Evolutionary conservation across 2,329 filamentous ascomycete species (phyloP), one percentile per base, ranked within the genome.

Genomic region (Xylaria sp.): DNA sequence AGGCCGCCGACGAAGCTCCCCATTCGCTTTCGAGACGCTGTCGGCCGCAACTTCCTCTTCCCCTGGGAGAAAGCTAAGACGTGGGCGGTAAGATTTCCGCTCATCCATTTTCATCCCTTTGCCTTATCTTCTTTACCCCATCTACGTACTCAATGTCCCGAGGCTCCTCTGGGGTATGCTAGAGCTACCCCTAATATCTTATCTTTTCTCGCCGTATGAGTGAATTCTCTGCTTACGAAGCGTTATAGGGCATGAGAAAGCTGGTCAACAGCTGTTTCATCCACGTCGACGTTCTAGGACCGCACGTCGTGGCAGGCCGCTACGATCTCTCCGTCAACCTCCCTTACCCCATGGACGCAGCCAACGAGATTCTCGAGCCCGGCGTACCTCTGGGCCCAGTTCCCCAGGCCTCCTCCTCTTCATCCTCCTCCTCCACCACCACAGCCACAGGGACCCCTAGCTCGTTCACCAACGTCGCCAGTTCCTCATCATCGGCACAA

Each of bases 1-100:
- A 53, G 70, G 23, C 70, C 70, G 11, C 71, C 70, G 9, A 65
- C 62, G 28, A 73, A 74, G 67, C 80, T 86, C 52, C 86, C 86
- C 7, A 84, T 90, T 71, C 85, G 85, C 64, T 89, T 88, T 74
- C 87, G 87, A 70, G 88, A 90, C 75, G 87, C 86, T 1, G 81
- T 90, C 37, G 86, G 86, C 28, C 79, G 87, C 62, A 88, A 87
- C 70, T 90, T 87, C 73, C 84, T 83, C 69, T 89, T 90, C 67
- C 87, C 87, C 5, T 90, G 85, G 77, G 82, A 88, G 65, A 75
- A 88, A 50, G 89, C 86, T 72, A 86, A 84, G 71, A 88, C 84
- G 2, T 89, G 86, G 86, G 78, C 81, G 77, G 85, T 87, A 79
- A 74, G 78, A 63, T 0, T 17, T n/a, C n/a, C n/a, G n/a, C n/a